These are phyloP conservation scores for Aspergillus carlsbadensis DNA, from an alignment of 495 filamentous ascomycete genomes.

Conservation along the genomic window DNA sequence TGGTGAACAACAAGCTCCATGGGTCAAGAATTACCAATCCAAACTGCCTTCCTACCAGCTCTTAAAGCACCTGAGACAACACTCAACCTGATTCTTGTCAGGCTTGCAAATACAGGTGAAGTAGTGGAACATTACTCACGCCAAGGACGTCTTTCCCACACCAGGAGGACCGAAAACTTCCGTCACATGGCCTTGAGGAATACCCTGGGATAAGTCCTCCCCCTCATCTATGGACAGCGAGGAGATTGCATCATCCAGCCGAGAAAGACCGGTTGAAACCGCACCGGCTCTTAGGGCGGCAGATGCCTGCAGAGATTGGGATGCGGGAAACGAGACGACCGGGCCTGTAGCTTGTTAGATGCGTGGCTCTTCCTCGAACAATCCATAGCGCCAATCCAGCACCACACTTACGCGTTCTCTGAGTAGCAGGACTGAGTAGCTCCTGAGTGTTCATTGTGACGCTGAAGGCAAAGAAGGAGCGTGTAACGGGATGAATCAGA, in stretches of 20 bases:
- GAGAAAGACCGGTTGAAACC: constrained; percentile 64
- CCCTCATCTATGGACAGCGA: constrained; percentile 10
- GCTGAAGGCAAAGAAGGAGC: background rate
- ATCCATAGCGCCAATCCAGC: no score
- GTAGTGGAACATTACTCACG: constrained; percentile 47
- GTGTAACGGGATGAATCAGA: background rate
- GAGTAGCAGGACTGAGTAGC: constrained; percentile 30
- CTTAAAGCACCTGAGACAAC: constrained; percentile 62
- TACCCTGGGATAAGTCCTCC: constrained; percentile 33
- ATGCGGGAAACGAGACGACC: constrained; percentile 84
- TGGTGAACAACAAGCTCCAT: background rate
- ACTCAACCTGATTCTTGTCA: constrained; percentile 56
- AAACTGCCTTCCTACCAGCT: constrained; percentile 66
- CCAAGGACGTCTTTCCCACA: constrained; percentile 80
- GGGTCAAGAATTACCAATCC: constrained; percentile 70
- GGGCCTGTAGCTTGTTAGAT: constrained; percentile 40
- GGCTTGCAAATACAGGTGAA: background rate
- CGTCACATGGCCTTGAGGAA: constrained; percentile 75
- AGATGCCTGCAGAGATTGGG: constrained; percentile 72
- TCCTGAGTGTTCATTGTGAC: constrained; percentile 28
- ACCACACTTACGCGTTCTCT: constrained; percentile 30
- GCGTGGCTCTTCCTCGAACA: no score
- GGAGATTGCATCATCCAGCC: constrained; percentile 57
- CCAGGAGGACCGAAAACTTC: constrained; percentile 91
- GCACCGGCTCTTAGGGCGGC: constrained; percentile 45